Percentiles rank a stretch among this genome's conserved stretches.
Conservation (phyloP, 192 early-diverging fungal genomes). For the Coemansia sp. region DNA sequence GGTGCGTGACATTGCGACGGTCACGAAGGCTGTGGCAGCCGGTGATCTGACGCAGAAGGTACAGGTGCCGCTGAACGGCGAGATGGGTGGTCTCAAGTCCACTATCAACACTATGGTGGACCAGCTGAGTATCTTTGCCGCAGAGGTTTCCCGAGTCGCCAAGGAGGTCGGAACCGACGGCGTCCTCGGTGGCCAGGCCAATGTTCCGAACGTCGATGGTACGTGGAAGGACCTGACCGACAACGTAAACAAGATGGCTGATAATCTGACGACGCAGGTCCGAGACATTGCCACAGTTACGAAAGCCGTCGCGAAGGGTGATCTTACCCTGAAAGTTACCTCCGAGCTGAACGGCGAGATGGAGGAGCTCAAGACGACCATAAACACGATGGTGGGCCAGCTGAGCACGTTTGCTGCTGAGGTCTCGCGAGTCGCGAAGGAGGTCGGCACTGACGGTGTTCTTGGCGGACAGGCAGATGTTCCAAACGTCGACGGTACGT, state of each 20-base stretch:
- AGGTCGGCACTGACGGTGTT: conserved; percentile 58
- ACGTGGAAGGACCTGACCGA: conserved; percentile 64
- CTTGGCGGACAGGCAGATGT: conserved; percentile 60
- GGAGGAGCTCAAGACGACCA: conserved; percentile 59
- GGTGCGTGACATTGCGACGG: conserved; percentile 61
- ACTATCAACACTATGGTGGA: conserved; percentile 65
- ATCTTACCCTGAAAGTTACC: conserved; percentile 57
- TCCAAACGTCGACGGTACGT: conserved; percentile 57
- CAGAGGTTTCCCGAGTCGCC: conserved; percentile 66
- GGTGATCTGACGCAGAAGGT: conserved; percentile 31
- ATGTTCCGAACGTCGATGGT: conserved; percentile 57
- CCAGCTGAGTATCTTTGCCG: conserved; percentile 49
- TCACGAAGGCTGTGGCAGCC: conserved; percentile 11
- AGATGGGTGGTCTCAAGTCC: conserved; percentile 35
- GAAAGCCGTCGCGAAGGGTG: conserved; percentile 63
- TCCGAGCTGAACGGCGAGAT: conserved; percentile 64
- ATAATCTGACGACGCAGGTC: conserved; percentile 58
- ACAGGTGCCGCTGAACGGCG: conserved; percentile 39
- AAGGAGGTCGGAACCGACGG: conserved; percentile 72
- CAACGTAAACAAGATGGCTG: conserved; percentile 57
- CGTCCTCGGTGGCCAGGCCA: conserved; percentile 64
- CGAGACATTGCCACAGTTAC: conserved; percentile 57
- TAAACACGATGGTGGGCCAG: conserved; percentile 66
- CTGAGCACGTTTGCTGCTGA: conserved; percentile 62
- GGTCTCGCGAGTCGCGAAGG: conserved; percentile 59